Base-by-base conservation (phyloP, 1,284 basidiomycete genomes). In the Moesziomyces globuligerus region DNA sequence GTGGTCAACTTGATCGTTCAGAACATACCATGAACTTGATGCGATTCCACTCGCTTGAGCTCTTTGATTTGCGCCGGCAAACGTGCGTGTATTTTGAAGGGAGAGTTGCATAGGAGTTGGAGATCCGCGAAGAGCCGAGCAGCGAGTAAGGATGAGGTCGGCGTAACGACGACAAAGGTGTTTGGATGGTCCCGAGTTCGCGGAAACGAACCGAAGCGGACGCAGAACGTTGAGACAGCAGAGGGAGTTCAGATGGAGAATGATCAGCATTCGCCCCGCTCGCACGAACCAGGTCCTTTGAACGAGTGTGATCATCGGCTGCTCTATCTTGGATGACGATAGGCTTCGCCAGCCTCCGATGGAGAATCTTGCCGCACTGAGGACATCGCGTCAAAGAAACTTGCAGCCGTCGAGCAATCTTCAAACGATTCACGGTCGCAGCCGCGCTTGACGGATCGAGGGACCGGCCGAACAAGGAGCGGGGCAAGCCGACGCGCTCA, bases 51-150 rank as follows among this genome's bases (percentile, higher is more conserved):
- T 87, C 86, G 64, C 74, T 49, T 64, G 88, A 39, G 88, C 87
- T 59, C 89, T 86, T 6, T 86, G 88, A 4, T 87, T 86, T 0
- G 87, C 87, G 26, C 85, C 86, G 74, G 86, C 86, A 81, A 88
- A 89, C 62, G 13, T 69, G 59, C 47, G 66, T 44, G 38, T 58
- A 65, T 37, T 54, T 43, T 18, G 55, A 48, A 86, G 83, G 46
- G 86, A 85, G 23, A 10, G 50, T 53, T 49, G 50, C 46, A 21
- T 47, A 32, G 21, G 61, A 41, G 11, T 37, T 6, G 3, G 17
- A 39, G 4, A 45, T 48, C 43, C 40, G 43, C 4, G 44, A 39
- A 29, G 51, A 18, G 34, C 43, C 18, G 42, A 51, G 17, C 9
- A 49, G 28, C 48, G 62, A 50, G 17, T 55, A 55, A 0, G 37